Percentiles rank a stretch among this genome's conserved stretches.
These are phyloP conservation scores for Colletotrichum eleusines DNA, from an alignment of 2,329 filamentous ascomycete genomes.

Conservation along the genomic window DNA sequence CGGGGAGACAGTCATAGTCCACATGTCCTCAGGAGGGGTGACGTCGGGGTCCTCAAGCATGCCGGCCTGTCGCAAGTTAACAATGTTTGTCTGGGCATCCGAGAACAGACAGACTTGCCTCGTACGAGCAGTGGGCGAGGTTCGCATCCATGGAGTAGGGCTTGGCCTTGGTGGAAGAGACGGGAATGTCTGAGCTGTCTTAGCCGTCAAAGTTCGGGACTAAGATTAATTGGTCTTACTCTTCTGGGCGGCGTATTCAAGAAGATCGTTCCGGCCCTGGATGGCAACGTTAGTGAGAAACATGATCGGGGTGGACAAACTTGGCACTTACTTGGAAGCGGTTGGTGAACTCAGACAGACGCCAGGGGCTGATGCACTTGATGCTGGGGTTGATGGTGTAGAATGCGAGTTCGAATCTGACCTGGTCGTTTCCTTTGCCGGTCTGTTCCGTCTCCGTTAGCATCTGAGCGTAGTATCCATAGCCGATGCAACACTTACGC, in stretches of 20 bases:
- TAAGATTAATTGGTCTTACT: slow-evolving; percentile 44
- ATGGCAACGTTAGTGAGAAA: not conserved
- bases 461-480: not conserved
- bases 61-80: slow-evolving; percentile 51
- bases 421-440: slow-evolving; percentile 49
- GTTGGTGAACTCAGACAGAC: slow-evolving; percentile 68
- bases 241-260: slow-evolving; percentile 76
- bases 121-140: slow-evolving; percentile 82
- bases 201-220: not conserved
- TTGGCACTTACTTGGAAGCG: slow-evolving; percentile 64
- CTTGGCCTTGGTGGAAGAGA: slow-evolving; percentile 79
- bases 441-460: slow-evolving; percentile 23
- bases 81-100: not conserved
- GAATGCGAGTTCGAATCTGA: slow-evolving; percentile 55
- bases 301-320: not conserved
- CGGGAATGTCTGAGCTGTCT: slow-evolving; percentile 66
- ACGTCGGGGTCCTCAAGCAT: slow-evolving; percentile 71
- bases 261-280: slow-evolving; percentile 75
- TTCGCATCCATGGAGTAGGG: slow-evolving; percentile 61
- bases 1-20: slow-evolving; percentile 70
- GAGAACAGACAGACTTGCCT: slow-evolving; percentile 70
- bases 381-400: slow-evolving; percentile 47
- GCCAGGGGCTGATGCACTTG: slow-evolving; percentile 8
- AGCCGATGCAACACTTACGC: slow-evolving; percentile 45
- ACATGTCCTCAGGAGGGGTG: slow-evolving; percentile 76